Conservation (phyloP, 257 asterid genomes). For the Plectranthus barbatus region DNA sequence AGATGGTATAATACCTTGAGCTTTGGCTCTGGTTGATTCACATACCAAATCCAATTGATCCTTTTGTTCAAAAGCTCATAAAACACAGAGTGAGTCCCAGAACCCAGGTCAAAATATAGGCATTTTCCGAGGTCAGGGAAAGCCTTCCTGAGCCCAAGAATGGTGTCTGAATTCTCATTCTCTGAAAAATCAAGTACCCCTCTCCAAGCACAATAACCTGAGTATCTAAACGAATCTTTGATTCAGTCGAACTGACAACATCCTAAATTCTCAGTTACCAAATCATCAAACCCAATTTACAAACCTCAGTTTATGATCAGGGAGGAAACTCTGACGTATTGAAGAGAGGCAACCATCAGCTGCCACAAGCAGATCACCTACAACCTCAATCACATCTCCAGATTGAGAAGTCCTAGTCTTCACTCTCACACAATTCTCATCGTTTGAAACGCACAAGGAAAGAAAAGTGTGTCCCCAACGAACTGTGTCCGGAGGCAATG, state of each 20-base stretch:
- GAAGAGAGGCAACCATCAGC: conserved; percentile 92
- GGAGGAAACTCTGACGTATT: conserved; percentile 49
- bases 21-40: conserved; percentile 71
- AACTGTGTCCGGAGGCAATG: conserved; percentile 46
- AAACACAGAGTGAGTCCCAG: conserved; percentile 48
- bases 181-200: conserved; percentile 67
- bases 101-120: conserved; percentile 58
- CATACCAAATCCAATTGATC: conserved; percentile 93
- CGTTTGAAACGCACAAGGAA: conserved; percentile 37
- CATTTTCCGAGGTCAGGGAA: conserved; percentile 80
- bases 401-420: conserved; percentile 35
- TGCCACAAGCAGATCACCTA: conserved; percentile 65
- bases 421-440: conserved; percentile 32
- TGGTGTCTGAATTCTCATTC: conserved; percentile 42
- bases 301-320: conserved; percentile 62
- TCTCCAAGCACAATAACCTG: conserved; percentile 97
- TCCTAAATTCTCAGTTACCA: background rate
- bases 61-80: conserved; percentile 61
- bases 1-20: too few species aligned
- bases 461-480: conserved; percentile 66
- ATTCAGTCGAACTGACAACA: conserved; percentile 2
- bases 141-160: conserved; percentile 46
- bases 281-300: background rate
- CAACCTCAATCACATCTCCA: conserved; percentile 31
- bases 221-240: conserved; percentile 41